Evolutionary conservation across 2,329 filamentous ascomycete species (phyloP), one percentile per base, ranked within the genome.

Genomic region (Aspergillus sp.): DNA sequence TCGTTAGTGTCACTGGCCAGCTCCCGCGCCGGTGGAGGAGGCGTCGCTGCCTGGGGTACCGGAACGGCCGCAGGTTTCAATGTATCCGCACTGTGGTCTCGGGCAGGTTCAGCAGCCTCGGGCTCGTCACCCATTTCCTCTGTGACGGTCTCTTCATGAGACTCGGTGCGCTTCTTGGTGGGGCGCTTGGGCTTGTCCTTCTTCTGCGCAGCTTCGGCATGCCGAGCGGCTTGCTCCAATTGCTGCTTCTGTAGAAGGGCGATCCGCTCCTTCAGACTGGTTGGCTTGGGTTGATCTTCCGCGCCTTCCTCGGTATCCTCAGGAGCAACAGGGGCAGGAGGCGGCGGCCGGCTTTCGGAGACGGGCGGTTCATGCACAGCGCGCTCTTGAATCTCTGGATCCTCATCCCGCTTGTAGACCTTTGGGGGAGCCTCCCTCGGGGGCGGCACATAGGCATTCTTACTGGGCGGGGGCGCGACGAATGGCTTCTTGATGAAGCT

Each of bases 401-500:
- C 92, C 69, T 97, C 93, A 6, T 97, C 92, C 44, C 94, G 83
- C 50, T 86, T 84, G 68, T 97, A 96, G 19, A 91, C 71, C 74
- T 88, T 95, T 45, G 87, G 81, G 4, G 87, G 81, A 1, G 88
- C 86, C 57, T 94, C 88, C 19, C 86, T 84, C 25, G 74, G 72
- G 3, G 89, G 86, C 20, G 94, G 90, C 9, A 99, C 82, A 65
- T 90, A 99, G 20, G 93, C 88, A 76, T 97, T 88, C 61, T 91
- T 88, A 71, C 91, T 96, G 0, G 94, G 94, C 16, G 94, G 94
- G 47, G 94, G 91, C 3, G 94, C 90, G 52, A 99, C 92, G 65
- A 97, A 99, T 0, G 93, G 91, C 74, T 97, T 97, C 80, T 93
- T 97, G 73, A 99, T 86, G 67, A 97, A 97, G 53, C 83, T 80